phyloP scores from a whole-genome alignment of 2,329 filamentous ascomycete species.

The Rhynchosporium agropyri region DNA sequence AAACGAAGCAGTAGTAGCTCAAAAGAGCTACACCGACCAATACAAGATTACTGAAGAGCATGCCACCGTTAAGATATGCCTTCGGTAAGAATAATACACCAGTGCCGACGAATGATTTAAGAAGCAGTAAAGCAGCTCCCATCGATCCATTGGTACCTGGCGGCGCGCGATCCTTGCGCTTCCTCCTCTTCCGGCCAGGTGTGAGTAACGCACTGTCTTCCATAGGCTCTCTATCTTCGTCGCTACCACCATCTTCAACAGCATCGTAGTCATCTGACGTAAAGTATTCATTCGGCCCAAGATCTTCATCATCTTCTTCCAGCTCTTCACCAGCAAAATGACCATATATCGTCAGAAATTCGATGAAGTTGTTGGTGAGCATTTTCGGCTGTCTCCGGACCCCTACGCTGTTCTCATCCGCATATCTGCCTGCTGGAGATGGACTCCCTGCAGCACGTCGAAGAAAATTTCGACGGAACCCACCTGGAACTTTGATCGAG shows the following conservation, averaged over 20 bases:
- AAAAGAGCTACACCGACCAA: conserved; percentile 82
- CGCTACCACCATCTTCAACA: conserved; percentile 56
- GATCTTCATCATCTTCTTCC: conserved; percentile 91
- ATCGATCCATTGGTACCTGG: conserved; percentile 77
- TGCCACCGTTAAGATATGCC: conserved; percentile 93
- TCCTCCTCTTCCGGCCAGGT: conserved; percentile 67
- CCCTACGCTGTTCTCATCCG: conserved; percentile 43
- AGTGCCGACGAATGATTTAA: conserved; percentile 98
- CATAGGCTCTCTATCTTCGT: conserved; percentile 76
- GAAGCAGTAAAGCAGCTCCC: conserved; percentile 79
- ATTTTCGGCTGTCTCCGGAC: conserved; percentile 59
- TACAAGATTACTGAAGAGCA: conserved; percentile 93
- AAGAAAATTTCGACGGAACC: conserved; percentile 88
- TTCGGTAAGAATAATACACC: conserved; percentile 91
- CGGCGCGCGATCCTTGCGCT: conserved; percentile 73
- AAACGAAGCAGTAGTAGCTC: conserved; percentile 97
- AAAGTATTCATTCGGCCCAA: conserved; percentile 89
- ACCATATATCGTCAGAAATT: conserved; percentile 92
- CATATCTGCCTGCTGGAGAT: conserved; percentile 45
- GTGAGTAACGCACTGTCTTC: conserved; percentile 85
- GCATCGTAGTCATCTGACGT: conserved; percentile 65
- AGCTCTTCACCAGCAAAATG: conserved; percentile 97
- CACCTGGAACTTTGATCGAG: conserved; percentile 89
- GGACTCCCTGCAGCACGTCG: conserved; percentile 73
- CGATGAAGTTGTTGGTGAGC: conserved; percentile 90